Evolutionary conservation across 2,329 filamentous ascomycete species (phyloP).

Genomic region (Aurifilum marmelostoma): DNA sequence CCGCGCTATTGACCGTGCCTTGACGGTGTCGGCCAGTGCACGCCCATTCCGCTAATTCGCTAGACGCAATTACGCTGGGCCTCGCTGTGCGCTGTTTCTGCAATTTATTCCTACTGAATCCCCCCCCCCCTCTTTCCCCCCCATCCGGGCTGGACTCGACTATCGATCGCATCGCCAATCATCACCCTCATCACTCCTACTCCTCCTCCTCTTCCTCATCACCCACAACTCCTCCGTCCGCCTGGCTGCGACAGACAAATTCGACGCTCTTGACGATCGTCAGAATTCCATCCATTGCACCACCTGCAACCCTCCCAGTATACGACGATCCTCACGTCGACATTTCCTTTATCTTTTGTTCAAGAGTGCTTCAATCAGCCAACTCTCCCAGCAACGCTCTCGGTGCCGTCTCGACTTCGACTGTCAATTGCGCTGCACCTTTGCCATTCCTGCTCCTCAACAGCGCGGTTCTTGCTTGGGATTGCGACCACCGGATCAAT

Average conservation of each 20-base stretch:
- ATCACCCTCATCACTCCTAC: not conserved
- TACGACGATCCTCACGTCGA: conserved; percentile 24
- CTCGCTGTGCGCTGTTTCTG: conserved; percentile 17
- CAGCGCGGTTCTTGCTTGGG: conserved; percentile 3
- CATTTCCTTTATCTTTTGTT: conserved; percentile 4
- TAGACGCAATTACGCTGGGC: conserved; percentile 29
- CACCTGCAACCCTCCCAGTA: conserved; percentile 4
- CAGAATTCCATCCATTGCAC: conserved; percentile 19
- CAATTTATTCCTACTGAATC: conserved; percentile 24
- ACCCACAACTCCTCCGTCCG: conserved; percentile 10
- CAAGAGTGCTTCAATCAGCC: conserved; percentile 23
- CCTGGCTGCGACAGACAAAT: conserved; percentile 27
- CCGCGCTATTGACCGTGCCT: conserved; percentile 29
- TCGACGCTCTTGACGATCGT: conserved; percentile 19
- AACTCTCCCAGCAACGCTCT: conserved; percentile 20
- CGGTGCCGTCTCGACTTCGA: conserved; percentile 26
- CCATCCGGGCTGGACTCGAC: conserved; percentile 31
- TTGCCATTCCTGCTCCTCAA: conserved; percentile 5
- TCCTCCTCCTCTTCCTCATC: not conserved
- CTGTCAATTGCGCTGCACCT: conserved; percentile 8
- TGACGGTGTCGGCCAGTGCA: conserved; percentile 30
- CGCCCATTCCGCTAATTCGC: conserved; percentile 30
- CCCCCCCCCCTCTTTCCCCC: not conserved
- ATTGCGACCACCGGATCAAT: conserved; percentile 4
- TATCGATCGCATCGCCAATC: conserved; percentile 8